Base-by-base conservation (phyloP, 345 rosid genomes). In the Anastatica hierochuntica region DNA sequence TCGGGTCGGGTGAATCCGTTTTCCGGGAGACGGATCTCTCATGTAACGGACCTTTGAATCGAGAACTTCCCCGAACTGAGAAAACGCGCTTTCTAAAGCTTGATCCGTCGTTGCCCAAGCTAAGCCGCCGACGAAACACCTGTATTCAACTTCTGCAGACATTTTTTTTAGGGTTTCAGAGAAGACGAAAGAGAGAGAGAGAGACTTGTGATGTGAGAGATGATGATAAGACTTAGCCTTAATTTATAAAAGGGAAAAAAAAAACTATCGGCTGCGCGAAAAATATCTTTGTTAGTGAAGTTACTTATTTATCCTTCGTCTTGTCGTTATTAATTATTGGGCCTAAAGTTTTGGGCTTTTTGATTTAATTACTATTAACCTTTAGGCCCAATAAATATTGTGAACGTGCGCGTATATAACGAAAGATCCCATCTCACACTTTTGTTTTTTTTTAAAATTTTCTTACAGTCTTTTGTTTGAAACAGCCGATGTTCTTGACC, bases 1-100 rank as follows among this genome's bases (percentile, higher is more conserved):
- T 43, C 70, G 20, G 24, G 41, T 53, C 55, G 60, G 34, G 16
- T 15, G 48, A 36, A 59, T 48, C 65, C 34, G 43, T 17, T 43
- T 34, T 75, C 71, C 81, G 68, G 57, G 52, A 53, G 61, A 10
- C 50, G 27, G 67, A 68, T 68, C 63, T 24, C 68, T 53, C 43
- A 79, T 67, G 72, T 31, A 76, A 84, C 95, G 69, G 92, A 92
- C 96, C 98, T 92, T 92, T 80, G 84, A 87, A 67, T 92, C 98
- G 72, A 83, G 13, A 64, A 92, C 60, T 19, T 87, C 80, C 59
- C 96, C 98, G 24, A 8, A 92, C 0, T 69, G 5, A 19, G 82
- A 56, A 71, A 92, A 92, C 8, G 88, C 80, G 2, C 66, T 66
- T 12, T 76, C 67, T 0, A 92, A 80, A 0, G 74, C 60, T 10